Conservation (phyloP, 257 asterid species). For the Capsicum chinense region DNA sequence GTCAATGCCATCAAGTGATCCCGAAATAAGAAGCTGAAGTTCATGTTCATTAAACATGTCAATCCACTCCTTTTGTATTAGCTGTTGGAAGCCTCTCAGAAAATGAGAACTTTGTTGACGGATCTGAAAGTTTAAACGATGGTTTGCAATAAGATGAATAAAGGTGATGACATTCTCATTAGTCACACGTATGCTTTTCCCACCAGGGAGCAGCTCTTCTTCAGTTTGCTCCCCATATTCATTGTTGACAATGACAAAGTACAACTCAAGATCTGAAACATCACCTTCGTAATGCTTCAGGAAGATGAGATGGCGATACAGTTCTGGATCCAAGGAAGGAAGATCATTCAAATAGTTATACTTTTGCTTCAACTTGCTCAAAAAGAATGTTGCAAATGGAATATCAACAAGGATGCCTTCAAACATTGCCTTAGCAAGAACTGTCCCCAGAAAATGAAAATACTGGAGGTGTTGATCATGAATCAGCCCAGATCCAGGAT, state of each 20-base stretch:
- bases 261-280: conserved; percentile 78
- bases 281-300: conserved; percentile 84
- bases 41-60: conserved; percentile 98
- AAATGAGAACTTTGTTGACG: conserved; percentile 94
- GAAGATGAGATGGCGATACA: conserved; percentile 90
- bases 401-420: conserved; percentile 98
- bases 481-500: conserved; percentile 91
- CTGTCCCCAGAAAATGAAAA: conserved; percentile 92
- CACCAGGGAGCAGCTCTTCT: conserved; percentile 91
- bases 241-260: conserved; percentile 83
- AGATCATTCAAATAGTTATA: conserved; percentile 92
- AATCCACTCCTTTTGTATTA: conserved; percentile 87
- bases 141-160: conserved; percentile 95
- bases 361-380: conserved; percentile 97
- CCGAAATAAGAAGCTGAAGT: conserved; percentile 96
- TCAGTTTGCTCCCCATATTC: conserved; percentile 97
- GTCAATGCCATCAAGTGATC: conserved; percentile 88
- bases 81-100: conserved; percentile 90
- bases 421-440: conserved; percentile 99
- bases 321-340: conserved; percentile 96
- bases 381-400: conserved; percentile 97
- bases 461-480: conserved; percentile 92
- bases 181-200: conserved; percentile 78
- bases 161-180: conserved; percentile 90
- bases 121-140: conserved; percentile 94